These are phyloP conservation scores for Euptelea pleiosperma DNA, from an alignment of 164 flowering plant species.

Conservation along the genomic window DNA sequence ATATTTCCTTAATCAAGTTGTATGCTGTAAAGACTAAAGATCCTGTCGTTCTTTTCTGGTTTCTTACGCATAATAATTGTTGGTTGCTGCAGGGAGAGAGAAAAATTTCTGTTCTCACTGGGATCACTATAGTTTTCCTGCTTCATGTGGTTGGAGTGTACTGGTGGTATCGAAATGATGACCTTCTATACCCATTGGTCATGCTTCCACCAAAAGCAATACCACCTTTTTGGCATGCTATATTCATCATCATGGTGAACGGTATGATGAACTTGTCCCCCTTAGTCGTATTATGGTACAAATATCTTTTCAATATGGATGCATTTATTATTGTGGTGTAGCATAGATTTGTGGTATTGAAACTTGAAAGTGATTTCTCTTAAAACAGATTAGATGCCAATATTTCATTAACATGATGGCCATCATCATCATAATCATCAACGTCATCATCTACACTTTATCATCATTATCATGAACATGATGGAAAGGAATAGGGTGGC, in stretches of 20 bases:
- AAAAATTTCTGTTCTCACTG: slow-evolving; percentile 57
- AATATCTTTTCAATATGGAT: neutral
- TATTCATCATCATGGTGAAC: slow-evolving; percentile 92
- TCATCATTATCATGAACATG: too few relatives aligned
- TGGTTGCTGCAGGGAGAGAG: slow-evolving; percentile 99
- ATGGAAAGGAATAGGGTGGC: too few relatives aligned
- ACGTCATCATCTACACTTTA: too few relatives aligned
- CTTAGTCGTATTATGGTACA: neutral
- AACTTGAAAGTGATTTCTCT: too few relatives aligned
- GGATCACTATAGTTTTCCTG: slow-evolving; percentile 51
- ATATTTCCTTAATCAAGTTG: too few relatives aligned
- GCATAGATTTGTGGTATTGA: too few relatives aligned
- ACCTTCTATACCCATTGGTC: slow-evolving; percentile 74
- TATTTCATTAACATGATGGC: too few relatives aligned
- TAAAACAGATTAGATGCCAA: too few relatives aligned
- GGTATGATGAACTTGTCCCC: slow-evolving; percentile 38
- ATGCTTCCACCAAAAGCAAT: slow-evolving; percentile 94
- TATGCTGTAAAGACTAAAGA: too few relatives aligned
- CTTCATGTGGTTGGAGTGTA: slow-evolving; percentile 77
- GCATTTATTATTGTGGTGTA: neutral
- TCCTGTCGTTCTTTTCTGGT: too few relatives aligned
- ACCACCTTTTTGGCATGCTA: slow-evolving; percentile 98
- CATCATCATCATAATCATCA: too few relatives aligned
- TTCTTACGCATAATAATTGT: too few relatives aligned
- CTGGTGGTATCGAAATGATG: slow-evolving; percentile 93